phyloP scores from a whole-genome alignment of 306 rosid genomes.

The barrel medic (Medicago truncatula) region DNA sequence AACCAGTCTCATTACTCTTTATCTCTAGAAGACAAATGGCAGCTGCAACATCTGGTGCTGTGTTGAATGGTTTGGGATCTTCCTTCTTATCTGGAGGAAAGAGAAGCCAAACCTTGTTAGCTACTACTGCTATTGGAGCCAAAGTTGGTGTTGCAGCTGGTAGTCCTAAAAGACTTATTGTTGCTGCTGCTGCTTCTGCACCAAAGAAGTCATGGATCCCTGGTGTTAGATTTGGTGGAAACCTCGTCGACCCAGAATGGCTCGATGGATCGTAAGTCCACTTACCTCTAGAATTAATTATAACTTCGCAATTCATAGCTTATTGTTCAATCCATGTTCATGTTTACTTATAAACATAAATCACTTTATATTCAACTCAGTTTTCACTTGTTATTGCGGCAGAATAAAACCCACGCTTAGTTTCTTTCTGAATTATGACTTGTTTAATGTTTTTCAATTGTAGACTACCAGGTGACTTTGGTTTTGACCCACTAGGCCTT shows the following conservation, averaged over 20 bases:
- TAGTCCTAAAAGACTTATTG: conserved; percentile 57
- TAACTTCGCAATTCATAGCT: not conserved
- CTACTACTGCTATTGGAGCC: conserved; percentile 50
- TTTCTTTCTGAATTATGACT: not conserved
- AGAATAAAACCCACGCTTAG: too few relatives aligned
- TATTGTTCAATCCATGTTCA: too few relatives aligned
- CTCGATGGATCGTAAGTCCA: conserved; percentile 97
- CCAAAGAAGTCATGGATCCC: conserved; percentile 84
- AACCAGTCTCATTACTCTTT: conserved; percentile 8
- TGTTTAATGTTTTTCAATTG: conserved; percentile 17
- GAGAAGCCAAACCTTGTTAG: conserved; percentile 66
- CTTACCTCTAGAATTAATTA: not conserved
- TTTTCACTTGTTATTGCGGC: too few relatives aligned
- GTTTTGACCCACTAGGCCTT: conserved; percentile 94
- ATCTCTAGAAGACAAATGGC: conserved; percentile 64
- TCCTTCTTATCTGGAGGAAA: conserved; percentile 81
- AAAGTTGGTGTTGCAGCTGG: conserved; percentile 45
- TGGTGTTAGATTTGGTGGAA: conserved; percentile 74
- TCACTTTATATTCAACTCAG: too few relatives aligned
- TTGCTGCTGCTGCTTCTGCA: conserved; percentile 64
- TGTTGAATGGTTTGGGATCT: conserved; percentile 81
- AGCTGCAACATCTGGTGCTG: conserved; percentile 88
- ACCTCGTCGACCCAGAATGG: conserved; percentile 91
- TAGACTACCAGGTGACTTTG: conserved; percentile 97
- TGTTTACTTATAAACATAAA: too few relatives aligned